Percentiles rank a stretch among this genome's conserved stretches.
These are phyloP conservation scores for Trametes cinnabarina DNA, from an alignment of 768 basidiomycete genomes.

Conservation along the genomic window DNA sequence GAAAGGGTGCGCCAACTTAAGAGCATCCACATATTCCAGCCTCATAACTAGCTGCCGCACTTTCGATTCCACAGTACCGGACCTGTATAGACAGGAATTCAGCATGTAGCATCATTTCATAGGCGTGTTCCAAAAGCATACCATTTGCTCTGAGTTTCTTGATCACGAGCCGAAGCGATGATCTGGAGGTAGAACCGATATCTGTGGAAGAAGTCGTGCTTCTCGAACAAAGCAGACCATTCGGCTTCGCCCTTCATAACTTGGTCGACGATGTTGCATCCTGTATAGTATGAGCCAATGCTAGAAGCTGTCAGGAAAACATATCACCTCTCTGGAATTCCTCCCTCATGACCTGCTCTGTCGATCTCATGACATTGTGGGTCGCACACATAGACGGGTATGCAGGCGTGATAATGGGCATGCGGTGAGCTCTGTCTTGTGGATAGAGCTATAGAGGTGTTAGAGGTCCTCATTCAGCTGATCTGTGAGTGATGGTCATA, in stretches of 20 bases:
- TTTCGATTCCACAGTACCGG: conserved; percentile 97
- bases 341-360: conserved; percentile 92
- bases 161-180: conserved; percentile 80
- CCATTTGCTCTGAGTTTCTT: conserved; percentile 91
- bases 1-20: conserved; percentile 92
- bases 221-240: conserved; percentile 91
- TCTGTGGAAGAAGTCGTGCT: conserved; percentile 96
- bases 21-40: conserved; percentile 91
- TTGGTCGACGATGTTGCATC: conserved; percentile 89
- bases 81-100: conserved; percentile 39
- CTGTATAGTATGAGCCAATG: conserved; percentile 40
- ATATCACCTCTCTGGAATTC: conserved; percentile 86
- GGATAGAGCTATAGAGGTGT: conserved; percentile 84
- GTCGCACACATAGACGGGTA: conserved; percentile 99
- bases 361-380: conserved; percentile 94
- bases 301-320: not conserved
- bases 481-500: conserved; percentile 28
- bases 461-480: not conserved
- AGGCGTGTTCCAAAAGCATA: conserved; percentile 27
- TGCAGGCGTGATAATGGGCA: conserved; percentile 99
- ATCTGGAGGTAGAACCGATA: conserved; percentile 97
- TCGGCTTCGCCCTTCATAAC: conserved; percentile 78
- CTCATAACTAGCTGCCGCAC: conserved; percentile 96
- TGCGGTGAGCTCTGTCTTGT: conserved; percentile 86
- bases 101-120: no score